Evolutionary conservation across 2,329 filamentous ascomycete species (phyloP), one percentile per base, ranked within the genome.

Genomic region (Paraphoma chrysanthemicola): DNA sequence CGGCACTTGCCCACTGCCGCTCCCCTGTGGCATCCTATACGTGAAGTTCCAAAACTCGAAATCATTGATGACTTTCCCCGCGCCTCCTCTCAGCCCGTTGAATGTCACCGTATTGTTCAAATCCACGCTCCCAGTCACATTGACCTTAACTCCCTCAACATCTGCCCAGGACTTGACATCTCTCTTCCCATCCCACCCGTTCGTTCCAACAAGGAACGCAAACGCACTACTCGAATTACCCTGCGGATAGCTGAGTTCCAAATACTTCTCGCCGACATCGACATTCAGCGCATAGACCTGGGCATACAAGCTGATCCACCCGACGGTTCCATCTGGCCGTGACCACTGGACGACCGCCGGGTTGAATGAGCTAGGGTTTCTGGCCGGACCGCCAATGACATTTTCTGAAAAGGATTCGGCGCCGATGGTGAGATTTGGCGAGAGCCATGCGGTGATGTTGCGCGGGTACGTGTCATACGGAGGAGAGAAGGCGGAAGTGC

Each of bases 271-370:
- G 1, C 63, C 59, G 0, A 66, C 72, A 5, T 51, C 47, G 10
- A 63, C 72, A 41, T 59, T 48, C 11, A 75, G 48, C 4, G 67
- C 67, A 14, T 57, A 60, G 0, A 66, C 67, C 38, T 73, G 67
- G 1, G 72, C 64, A 43, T 74, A 71, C 23, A 75, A 17, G 2
- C 57, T 71, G 11, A 74, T 31, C 64, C 66, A 72, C 4, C 73
- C 73, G 0, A 76, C 70, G 36, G 48, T 69, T 0, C 63, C 67
- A 31, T 73, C 70, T 14, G 60, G 58, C 0, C 72, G 49, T 9
- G 77, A 68, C 87, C 86, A 89, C 63, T 89, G 86, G 0, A 85
- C 79, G 6, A 88, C 82, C 0, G 84, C 83, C 0, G 86, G 86
- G 55, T 84, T 87, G 70, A 86, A 89, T 0, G 82, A 80, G 6